Evolutionary conservation across 306 rosid genomes (phyloP).

Genomic region (Ammopiptanthus mongolicus): DNA sequence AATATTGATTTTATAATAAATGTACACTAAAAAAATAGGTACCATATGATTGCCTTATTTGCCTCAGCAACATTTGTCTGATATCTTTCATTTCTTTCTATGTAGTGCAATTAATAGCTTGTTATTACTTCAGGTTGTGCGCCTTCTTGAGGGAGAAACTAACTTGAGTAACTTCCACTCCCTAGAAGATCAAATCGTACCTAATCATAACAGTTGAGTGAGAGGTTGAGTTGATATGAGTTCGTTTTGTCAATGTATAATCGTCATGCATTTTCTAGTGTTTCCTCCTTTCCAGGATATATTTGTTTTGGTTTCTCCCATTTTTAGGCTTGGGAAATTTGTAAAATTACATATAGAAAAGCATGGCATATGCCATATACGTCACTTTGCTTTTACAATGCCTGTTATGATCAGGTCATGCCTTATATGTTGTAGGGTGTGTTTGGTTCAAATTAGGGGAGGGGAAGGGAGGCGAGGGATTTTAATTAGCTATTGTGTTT

Average conservation of each 20-base stretch:
- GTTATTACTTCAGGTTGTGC: conserved; percentile 57
- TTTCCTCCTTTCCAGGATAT: not conserved
- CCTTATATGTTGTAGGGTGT: not conserved
- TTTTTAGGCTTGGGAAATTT: not conserved
- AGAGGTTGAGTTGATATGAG: not conserved
- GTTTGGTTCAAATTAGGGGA: no score
- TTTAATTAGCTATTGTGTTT: no score
- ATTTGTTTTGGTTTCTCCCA: not conserved
- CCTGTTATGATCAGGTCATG: not conserved
- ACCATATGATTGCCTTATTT: no score
- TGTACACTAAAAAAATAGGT: not conserved
- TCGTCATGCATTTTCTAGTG: not conserved
- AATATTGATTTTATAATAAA: no score
- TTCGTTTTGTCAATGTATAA: not conserved
- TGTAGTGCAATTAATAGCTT: not conserved
- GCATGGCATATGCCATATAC: not conserved
- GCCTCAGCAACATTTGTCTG: not conserved
- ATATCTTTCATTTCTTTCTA: not conserved
- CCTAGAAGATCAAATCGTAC: conserved; percentile 41
- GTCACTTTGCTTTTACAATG: not conserved
- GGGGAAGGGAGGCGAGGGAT: no score
- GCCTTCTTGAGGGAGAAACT: conserved; percentile 71
- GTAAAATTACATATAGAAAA: not conserved
- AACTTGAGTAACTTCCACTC: conserved; percentile 43
- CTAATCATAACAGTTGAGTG: conserved; percentile 34